Conservation (phyloP, 2,329 filamentous ascomycete species). For the Elsinoe batatas region DNA sequence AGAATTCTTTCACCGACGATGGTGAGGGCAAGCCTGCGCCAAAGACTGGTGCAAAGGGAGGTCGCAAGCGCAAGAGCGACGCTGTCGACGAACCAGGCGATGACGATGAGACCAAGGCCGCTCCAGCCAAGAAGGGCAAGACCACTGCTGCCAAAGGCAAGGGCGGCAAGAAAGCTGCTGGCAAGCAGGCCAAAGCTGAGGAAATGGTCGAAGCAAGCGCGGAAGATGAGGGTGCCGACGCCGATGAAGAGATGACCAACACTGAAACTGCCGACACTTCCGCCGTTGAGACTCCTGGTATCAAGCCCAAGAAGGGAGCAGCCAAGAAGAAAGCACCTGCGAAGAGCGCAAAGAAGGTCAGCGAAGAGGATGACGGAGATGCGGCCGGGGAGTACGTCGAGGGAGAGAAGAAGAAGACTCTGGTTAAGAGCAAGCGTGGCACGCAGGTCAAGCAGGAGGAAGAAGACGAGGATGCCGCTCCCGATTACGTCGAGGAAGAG, state of each 20-base stretch:
- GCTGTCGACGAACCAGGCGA: conserved; percentile 7
- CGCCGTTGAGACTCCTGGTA: neutral
- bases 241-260: conserved; percentile 4
- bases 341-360: neutral
- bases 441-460: neutral
- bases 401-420: neutral
- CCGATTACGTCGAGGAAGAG: neutral
- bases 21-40: neutral
- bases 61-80: conserved; percentile 18
- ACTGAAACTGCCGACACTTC: neutral
- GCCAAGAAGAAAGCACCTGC: neutral
- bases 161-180: neutral
- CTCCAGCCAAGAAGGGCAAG: neutral
- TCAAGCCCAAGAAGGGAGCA: conserved; percentile 1
- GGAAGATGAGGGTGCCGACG: conserved; percentile 2
- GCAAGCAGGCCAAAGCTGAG: conserved; percentile 1
- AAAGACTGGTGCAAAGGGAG: neutral
- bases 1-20: neutral
- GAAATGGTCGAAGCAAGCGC: neutral
- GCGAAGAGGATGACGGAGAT: neutral
- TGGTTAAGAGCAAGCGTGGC: neutral
- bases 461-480: neutral
- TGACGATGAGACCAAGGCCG: conserved; percentile 13
- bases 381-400: neutral
- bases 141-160: neutral